Conservation (phyloP, 129 eudicot genomes). For the Lonicera japonica region DNA sequence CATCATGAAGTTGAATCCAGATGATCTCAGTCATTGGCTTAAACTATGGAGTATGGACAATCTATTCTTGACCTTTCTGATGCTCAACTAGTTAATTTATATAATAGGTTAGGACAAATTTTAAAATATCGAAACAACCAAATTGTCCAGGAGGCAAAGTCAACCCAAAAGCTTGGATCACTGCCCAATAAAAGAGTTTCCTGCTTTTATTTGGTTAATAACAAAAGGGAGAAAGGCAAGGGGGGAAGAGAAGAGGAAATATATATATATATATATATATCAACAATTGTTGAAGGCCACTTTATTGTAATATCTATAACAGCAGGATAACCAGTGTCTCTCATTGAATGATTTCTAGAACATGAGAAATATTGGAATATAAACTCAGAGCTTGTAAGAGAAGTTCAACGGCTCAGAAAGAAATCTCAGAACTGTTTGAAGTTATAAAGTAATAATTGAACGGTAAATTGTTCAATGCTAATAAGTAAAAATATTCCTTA, state of each 20-base stretch:
- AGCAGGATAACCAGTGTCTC: neutral
- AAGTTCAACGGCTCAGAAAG: neutral
- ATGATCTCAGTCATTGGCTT: too few relatives aligned
- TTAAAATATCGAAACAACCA: neutral
- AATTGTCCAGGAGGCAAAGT: neutral
- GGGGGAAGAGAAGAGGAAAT: neutral
- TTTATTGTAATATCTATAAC: too few relatives aligned
- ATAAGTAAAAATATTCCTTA: constrained; percentile 21
- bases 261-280: too few relatives aligned
- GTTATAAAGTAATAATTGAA: neutral
- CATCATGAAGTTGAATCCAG: too few relatives aligned
- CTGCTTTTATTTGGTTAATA: neutral
- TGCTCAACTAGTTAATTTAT: too few relatives aligned
- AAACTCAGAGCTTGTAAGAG: neutral
- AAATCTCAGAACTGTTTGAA: neutral
- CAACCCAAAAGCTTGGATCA: neutral
- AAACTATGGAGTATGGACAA: too few relatives aligned
- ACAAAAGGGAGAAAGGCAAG: neutral
- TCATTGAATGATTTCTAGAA: neutral
- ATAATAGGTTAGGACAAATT: too few relatives aligned
- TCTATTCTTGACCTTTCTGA: too few relatives aligned
- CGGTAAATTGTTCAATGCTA: neutral
- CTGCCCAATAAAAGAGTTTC: neutral
- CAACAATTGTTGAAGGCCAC: too few relatives aligned
- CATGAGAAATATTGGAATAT: neutral